Conservation (phyloP, 176 grass and related monocot species). For the Puccinellia tenuiflora region DNA sequence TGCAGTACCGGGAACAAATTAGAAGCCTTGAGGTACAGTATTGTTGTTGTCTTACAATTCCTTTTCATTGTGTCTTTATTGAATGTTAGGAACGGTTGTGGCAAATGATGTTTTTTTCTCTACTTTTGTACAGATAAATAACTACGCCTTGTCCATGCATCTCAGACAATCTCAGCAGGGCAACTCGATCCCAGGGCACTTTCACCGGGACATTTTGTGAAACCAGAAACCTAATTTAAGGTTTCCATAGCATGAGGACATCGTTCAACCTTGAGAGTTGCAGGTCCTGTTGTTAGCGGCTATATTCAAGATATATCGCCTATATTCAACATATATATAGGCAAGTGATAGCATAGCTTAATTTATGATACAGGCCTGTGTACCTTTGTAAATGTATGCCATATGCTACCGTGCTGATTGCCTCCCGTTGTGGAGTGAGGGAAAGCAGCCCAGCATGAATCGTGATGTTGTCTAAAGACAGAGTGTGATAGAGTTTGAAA, state of each 20-base stretch:
- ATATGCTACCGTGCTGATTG: neutral
- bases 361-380: constrained; percentile 16
- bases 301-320: constrained; percentile 10
- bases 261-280: neutral
- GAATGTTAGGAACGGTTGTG: neutral
- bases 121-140: constrained; percentile 46
- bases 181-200: constrained; percentile 49
- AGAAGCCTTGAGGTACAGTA: constrained; percentile 56
- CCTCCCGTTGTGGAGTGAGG: neutral
- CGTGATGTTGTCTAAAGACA: neutral
- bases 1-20: constrained; percentile 72
- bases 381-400: constrained; percentile 26
- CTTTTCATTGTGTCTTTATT: neutral
- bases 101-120: neutral
- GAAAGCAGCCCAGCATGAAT: neutral
- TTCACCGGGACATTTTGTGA: constrained; percentile 61
- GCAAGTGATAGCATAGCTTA: constrained; percentile 17
- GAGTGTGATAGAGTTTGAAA: neutral
- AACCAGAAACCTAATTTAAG: neutral
- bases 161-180: constrained; percentile 61
- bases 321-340: constrained; percentile 23
- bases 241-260: constrained; percentile 11
- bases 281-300: neutral
- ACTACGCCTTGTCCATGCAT: constrained; percentile 66
- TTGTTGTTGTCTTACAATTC: neutral